A percentile compares a stretch with the other conserved stretches of the same genome.
phyloP scores from a whole-genome alignment of 805 yeast species.

The Kodamaea fukazawae region DNA sequence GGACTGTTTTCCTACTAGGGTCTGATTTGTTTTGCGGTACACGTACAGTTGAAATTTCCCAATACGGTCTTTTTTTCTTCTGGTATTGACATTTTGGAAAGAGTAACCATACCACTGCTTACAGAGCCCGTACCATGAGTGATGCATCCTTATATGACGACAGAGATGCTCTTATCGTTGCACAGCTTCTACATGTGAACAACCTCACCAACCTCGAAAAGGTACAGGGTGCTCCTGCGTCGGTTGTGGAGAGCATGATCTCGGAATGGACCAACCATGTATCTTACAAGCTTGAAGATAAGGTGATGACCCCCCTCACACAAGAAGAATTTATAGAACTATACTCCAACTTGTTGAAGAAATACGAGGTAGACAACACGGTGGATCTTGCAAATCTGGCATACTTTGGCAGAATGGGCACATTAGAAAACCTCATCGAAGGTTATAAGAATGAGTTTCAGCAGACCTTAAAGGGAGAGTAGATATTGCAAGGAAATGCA shows the following conservation, averaged over 20 bases:
- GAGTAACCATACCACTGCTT: too few species aligned
- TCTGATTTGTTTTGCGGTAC: too few species aligned
- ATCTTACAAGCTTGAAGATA: conserved; percentile 27
- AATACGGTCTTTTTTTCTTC: too few species aligned
- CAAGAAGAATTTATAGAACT: conserved; percentile 19
- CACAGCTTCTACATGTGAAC: conserved; percentile 37
- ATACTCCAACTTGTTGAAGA: conserved; percentile 27
- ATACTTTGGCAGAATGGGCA: conserved; percentile 32
- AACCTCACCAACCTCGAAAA: conserved; percentile 26
- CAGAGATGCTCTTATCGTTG: conserved; percentile 34
- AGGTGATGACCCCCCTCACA: conserved; percentile 12
- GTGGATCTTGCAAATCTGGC: conserved; percentile 39
- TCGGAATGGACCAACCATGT: conserved; percentile 31
- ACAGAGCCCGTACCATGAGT: background rate
- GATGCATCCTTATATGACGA: conserved; percentile 11
- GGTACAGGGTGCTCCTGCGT: conserved; percentile 13
- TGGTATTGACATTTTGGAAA: too few species aligned
- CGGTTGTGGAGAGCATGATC: conserved; percentile 21
- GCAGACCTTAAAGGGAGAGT: conserved; percentile 8
- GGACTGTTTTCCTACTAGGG: too few species aligned
- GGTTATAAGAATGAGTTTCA: conserved; percentile 25
- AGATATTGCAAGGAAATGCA: too few species aligned
- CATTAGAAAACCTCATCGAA: conserved; percentile 27
- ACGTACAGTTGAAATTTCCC: too few species aligned
- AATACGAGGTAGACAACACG: conserved; percentile 24